Evolutionary conservation across 192 early-diverging fungal genomes (phyloP).

Genomic region (Coemansia sp.): DNA sequence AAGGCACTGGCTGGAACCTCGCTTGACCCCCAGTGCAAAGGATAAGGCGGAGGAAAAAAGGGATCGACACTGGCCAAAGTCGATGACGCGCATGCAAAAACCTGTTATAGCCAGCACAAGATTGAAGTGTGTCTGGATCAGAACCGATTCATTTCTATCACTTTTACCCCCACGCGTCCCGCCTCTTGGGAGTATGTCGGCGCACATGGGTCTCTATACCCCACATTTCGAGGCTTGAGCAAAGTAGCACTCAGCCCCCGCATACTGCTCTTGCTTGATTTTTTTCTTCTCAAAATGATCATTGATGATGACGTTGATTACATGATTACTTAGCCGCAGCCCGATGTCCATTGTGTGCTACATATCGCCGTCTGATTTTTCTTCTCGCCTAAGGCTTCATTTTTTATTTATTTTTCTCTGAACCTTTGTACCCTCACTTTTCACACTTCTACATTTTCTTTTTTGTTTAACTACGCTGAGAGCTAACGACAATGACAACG

Average conservation of each 20-base stretch:
- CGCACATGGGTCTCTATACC: not conserved
- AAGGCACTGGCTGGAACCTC: conserved; percentile 2
- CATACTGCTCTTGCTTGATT: not conserved
- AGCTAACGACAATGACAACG: not conserved
- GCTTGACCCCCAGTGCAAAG: not conserved
- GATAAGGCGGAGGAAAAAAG: not conserved
- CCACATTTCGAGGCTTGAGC: not conserved
- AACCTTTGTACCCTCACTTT: not conserved
- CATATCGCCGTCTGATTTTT: not conserved
- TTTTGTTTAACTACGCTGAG: not conserved
- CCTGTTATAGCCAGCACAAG: not conserved
- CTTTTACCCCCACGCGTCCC: not conserved
- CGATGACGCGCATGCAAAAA: not conserved
- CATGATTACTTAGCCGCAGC: not conserved
- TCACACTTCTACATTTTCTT: not conserved
- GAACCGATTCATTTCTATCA: not conserved
- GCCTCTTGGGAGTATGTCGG: not conserved
- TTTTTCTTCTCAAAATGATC: not conserved
- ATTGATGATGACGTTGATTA: not conserved
- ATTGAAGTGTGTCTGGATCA: not conserved
- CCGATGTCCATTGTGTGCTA: not conserved
- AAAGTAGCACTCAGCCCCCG: not conserved
- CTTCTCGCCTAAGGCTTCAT: not conserved
- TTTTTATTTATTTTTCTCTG: not conserved
- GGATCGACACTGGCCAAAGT: not conserved